Base-by-base conservation (phyloP, 345 rosid genomes). In the Pistacia atlantica region DNA sequence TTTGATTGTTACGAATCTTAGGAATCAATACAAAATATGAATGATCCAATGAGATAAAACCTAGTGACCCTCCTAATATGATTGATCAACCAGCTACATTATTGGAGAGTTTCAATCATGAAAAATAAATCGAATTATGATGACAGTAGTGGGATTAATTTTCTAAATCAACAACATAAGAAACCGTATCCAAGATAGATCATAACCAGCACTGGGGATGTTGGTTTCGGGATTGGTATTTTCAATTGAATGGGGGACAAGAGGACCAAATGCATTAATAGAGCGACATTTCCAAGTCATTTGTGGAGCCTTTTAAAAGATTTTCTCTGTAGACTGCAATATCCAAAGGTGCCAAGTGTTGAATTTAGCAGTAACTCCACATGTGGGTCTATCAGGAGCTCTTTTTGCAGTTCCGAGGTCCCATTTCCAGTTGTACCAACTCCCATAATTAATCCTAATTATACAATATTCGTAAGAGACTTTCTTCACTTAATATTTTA, bases 171-270 rank as follows among this genome's bases (percentile, higher is more conserved):
- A 54, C 62, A 78, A 72, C 67, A 67, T 46, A 62, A 72, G 55
- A 83, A 73, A 74, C 71, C 86, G 84, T 80, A 84, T 86, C 93
- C 87, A 89, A 87, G 86, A 82, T 90, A 87, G 87, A 89, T 86
- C 80, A 77, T 68, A 83, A 52, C 75, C 75, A 83, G 76, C 75
- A 80, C 72, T 79, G 68, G 80, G 89, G 83, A 87, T 86, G 89
- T 87, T 79, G 90, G 87, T 82, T 78, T 82, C 12, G 65, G 42
- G 71, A 75, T 28, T 71, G 67, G 61, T 31, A 68, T 33, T 67
- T 65, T 75, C 71, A 72, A 76, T 38, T 74, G 75, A 12, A 33
- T 18, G 46, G 70, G 81, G 69, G 77, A 78, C 75, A 80, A 57
- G 75, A 82, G 51, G 83, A 78, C 73, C 81, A 74, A 59, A 79